A percentile compares a stretch with the other conserved stretches of the same genome.
phyloP scores from a whole-genome alignment of 495 filamentous ascomycete genomes.

The Penicillium dipodomyicola region DNA sequence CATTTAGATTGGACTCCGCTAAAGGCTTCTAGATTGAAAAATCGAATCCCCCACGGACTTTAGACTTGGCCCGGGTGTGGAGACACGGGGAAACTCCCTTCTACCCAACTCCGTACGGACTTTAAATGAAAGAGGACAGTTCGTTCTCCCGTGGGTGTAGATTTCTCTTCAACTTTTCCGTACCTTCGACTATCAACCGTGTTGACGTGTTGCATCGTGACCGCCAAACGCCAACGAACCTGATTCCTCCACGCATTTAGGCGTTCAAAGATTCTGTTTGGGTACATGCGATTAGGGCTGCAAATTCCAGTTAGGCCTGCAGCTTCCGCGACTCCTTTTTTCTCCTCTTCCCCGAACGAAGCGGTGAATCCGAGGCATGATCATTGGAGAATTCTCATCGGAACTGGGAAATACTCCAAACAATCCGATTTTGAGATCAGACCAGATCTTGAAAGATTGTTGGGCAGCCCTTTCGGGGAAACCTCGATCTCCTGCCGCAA shows the following conservation, averaged over 20 bases:
- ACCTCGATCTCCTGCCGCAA: slow-evolving; percentile 5
- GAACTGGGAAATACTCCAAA: slow-evolving; percentile 9
- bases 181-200: slow-evolving; percentile 8
- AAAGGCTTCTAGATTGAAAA: not conserved
- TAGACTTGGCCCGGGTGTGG: slow-evolving; percentile 7
- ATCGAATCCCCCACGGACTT: slow-evolving; percentile 4
- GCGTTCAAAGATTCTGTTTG: slow-evolving; percentile 4
- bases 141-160: slow-evolving; percentile 4
- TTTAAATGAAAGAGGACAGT: not conserved
- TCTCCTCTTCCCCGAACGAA: not conserved
- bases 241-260: slow-evolving; percentile 4
- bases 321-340: not conserved
- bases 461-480: slow-evolving; percentile 18
- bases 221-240: slow-evolving; percentile 10
- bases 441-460: slow-evolving; percentile 11
- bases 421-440: slow-evolving; percentile 14
- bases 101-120: not conserved
- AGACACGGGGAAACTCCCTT: slow-evolving; percentile 2
- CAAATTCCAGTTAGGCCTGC: slow-evolving; percentile 8
- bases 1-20: not conserved
- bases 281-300: slow-evolving; percentile 7
- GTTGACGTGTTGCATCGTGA: slow-evolving; percentile 22
- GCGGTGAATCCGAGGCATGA: slow-evolving; percentile 16
- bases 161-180: not conserved
- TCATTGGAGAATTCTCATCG: slow-evolving; percentile 14